phyloP scores from a whole-genome alignment of 2,329 filamentous ascomycete species.

The Fusarium succisae region DNA sequence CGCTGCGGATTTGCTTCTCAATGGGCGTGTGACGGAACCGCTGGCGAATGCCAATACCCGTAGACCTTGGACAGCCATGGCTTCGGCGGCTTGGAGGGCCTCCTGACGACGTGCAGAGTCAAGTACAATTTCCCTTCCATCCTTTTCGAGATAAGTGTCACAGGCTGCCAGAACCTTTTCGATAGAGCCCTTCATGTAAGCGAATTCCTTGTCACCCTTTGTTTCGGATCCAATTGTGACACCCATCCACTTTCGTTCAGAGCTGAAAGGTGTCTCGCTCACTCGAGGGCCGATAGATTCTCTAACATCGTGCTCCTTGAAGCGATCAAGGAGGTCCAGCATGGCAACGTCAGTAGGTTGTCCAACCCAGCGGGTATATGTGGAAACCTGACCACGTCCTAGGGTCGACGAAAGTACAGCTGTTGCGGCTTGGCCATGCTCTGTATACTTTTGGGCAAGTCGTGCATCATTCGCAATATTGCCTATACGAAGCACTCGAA shows the following conservation, averaged over 20 bases:
- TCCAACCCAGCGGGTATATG: conserved; percentile 90
- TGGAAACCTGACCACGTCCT: conserved; percentile 64
- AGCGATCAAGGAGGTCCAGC: conserved; percentile 88
- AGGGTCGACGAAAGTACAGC: conserved; percentile 89
- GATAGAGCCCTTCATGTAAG: conserved; percentile 94
- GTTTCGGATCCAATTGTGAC: conserved; percentile 78
- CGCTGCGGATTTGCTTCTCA: conserved; percentile 54
- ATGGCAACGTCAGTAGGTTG: conserved; percentile 98
- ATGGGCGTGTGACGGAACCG: conserved; percentile 68
- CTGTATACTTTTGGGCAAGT: conserved; percentile 76
- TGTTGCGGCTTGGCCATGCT: conserved; percentile 72
- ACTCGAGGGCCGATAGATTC: conserved; percentile 84
- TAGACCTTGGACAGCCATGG: conserved; percentile 88
- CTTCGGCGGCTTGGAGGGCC: conserved; percentile 80
- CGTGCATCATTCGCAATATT: conserved; percentile 97
- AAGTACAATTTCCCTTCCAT: conserved; percentile 86
- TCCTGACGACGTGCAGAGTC: conserved; percentile 79
- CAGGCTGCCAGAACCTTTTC: conserved; percentile 88
- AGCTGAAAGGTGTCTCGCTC: conserved; percentile 93
- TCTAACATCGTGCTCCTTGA: conserved; percentile 90
- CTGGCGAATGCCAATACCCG: conserved; percentile 94
- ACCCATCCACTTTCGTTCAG: conserved; percentile 99
- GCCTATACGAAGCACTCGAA: conserved; percentile 86
- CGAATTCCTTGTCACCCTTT: conserved; percentile 75
- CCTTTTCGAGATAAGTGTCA: conserved; percentile 87